Percentiles rank a stretch among this genome's conserved stretches.
Conservation (phyloP, 164 flowering plant genomes). For the Buxus sempervirens region DNA sequence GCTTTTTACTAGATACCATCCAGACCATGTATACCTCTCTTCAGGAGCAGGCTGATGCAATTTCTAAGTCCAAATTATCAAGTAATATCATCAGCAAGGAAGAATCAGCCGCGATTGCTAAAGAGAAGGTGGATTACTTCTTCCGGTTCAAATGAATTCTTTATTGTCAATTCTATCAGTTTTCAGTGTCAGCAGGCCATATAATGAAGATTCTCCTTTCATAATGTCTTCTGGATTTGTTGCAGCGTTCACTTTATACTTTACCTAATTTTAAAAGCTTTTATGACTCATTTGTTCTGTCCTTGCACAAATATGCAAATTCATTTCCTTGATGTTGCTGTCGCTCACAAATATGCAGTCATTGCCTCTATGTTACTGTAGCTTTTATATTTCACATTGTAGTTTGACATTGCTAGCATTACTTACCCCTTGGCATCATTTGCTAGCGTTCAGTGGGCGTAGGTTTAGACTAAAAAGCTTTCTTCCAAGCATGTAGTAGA, state of each 20-base stretch:
- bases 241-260: neutral
- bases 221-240: neutral
- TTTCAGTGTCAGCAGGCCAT: neutral
- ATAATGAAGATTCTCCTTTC: neutral
- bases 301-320: neutral
- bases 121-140: constrained; percentile 65
- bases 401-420: too few relatives aligned
- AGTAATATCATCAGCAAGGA: constrained; percentile 46
- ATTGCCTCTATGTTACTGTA: too few relatives aligned
- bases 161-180: neutral
- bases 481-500: too few relatives aligned
- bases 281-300: neutral
- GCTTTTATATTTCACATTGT: too few relatives aligned
- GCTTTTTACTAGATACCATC: constrained; percentile 78
- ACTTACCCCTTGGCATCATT: too few relatives aligned
- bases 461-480: too few relatives aligned
- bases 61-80: constrained; percentile 43
- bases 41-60: constrained; percentile 56
- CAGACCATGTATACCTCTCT: constrained; percentile 63
- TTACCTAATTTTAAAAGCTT: neutral
- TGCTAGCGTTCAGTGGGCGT: too few relatives aligned
- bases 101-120: constrained; percentile 77
- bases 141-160: neutral
- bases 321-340: neutral
- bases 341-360: neutral